Conservation (phyloP, 306 rosid species). For the Corylus heterophylla region DNA sequence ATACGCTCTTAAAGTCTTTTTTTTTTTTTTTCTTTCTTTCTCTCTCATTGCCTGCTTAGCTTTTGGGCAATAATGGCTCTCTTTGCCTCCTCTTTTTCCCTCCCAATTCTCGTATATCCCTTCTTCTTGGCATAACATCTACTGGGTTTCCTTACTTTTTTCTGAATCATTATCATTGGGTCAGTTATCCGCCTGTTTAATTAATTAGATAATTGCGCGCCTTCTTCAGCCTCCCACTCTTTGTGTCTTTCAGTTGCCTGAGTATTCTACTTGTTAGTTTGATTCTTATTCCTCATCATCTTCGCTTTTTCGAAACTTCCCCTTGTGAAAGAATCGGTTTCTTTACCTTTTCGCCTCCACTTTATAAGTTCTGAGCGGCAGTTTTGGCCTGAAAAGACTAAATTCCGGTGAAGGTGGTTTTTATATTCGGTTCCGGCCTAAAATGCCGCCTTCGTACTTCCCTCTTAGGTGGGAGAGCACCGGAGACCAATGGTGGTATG, state of each 20-base stretch:
- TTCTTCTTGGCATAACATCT: background rate
- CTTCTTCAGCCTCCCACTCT: background rate
- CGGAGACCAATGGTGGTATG: slow-evolving; percentile 96
- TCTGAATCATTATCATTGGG: background rate
- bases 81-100: slow-evolving; percentile 19
- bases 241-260: background rate
- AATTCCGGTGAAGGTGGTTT: background rate
- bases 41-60: slow-evolving; percentile 4
- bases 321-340: slow-evolving; percentile 27
- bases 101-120: background rate
- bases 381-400: slow-evolving; percentile 2
- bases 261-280: slow-evolving; percentile 6
- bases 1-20: background rate
- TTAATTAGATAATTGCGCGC: background rate
- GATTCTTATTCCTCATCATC: slow-evolving; percentile 1
- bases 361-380: slow-evolving; percentile 24
- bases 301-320: slow-evolving; percentile 28
- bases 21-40: background rate
- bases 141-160: slow-evolving; percentile 8
- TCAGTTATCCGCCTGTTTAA: slow-evolving; percentile 6
- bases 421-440: background rate
- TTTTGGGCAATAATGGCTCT: slow-evolving; percentile 23
- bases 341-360: slow-evolving; percentile 14
- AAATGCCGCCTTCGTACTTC: slow-evolving; percentile 55
- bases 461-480: slow-evolving; percentile 96